Conservation (phyloP, 2,329 filamentous ascomycete genomes). For the Diaporthe ampelina region DNA sequence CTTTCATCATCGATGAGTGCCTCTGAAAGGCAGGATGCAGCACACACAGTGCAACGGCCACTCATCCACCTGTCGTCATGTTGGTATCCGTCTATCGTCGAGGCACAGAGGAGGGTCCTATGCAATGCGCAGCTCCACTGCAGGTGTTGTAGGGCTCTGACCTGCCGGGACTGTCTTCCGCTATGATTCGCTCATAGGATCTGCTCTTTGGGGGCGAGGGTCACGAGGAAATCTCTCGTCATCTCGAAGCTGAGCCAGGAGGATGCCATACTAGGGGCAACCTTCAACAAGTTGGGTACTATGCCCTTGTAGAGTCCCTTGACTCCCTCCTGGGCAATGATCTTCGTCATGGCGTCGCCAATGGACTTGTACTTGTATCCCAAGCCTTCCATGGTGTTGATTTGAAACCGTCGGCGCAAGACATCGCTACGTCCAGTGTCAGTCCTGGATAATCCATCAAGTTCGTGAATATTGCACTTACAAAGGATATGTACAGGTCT, state of each 20-base stretch:
- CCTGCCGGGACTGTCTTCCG: neutral
- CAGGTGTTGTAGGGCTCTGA: neutral
- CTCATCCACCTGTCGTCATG: neutral
- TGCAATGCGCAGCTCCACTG: neutral
- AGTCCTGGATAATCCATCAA: slow-evolving; percentile 45
- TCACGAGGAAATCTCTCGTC: slow-evolving; percentile 86
- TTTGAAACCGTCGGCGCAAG: slow-evolving; percentile 92
- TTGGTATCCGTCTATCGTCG: neutral
- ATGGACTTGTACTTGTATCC: slow-evolving; percentile 95
- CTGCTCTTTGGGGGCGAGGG: slow-evolving; percentile 62
- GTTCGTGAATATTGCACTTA: slow-evolving; percentile 63
- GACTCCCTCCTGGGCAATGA: slow-evolving; percentile 86
- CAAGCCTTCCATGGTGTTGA: slow-evolving; percentile 99
- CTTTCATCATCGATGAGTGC: neutral
- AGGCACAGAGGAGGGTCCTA: no score
- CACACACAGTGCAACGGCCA: neutral
- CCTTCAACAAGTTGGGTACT: slow-evolving; percentile 93
- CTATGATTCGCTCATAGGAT: slow-evolving; percentile 44
- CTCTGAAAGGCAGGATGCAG: neutral
- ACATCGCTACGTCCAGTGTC: slow-evolving; percentile 75
- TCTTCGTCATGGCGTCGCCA: slow-evolving; percentile 84
- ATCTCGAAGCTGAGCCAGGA: slow-evolving; percentile 98
- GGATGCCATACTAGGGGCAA: slow-evolving; percentile 97
- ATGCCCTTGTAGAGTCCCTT: slow-evolving; percentile 96
- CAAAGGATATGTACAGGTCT: slow-evolving; percentile 99